These are phyloP conservation scores for Schizochytrium sp. DNA, from an alignment of 108 stramenopile genomes.

Conservation along the genomic window DNA sequence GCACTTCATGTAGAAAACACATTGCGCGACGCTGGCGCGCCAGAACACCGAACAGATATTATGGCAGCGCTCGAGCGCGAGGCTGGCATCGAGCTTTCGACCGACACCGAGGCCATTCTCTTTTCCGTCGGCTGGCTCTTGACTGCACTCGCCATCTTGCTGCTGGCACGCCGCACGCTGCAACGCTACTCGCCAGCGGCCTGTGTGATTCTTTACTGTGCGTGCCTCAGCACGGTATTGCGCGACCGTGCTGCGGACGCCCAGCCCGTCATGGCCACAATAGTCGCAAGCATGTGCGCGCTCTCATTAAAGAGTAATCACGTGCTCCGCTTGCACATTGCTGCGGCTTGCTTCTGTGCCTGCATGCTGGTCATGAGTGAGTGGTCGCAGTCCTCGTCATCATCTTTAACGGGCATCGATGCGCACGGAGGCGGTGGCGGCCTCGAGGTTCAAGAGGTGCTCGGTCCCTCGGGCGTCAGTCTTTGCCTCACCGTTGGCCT, in stretches of 20 bases:
- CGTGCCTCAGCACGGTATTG: neutral
- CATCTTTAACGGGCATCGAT: too few species aligned
- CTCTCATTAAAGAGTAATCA: neutral
- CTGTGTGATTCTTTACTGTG: neutral
- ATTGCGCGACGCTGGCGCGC: neutral
- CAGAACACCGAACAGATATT: neutral
- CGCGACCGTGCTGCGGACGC: neutral
- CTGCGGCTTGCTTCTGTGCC: neutral
- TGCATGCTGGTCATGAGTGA: neutral
- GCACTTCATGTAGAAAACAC: neutral
- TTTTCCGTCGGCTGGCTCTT: neutral
- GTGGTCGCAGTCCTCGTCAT: neutral
- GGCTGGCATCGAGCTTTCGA: neutral
- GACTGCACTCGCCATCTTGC: neutral
- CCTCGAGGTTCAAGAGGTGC: neutral
- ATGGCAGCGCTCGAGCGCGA: neutral
- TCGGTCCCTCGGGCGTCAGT: neutral
- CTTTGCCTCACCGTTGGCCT: constrained; percentile 3
- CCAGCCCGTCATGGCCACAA: neutral
- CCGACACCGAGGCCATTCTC: neutral
- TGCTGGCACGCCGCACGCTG: constrained; percentile 4
- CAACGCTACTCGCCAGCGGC: neutral
- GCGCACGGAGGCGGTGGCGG: neutral
- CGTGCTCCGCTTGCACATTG: neutral
- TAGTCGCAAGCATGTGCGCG: neutral